Conservation (phyloP, 2,329 filamentous ascomycete species). For the Thyridium curvatum region DNA sequence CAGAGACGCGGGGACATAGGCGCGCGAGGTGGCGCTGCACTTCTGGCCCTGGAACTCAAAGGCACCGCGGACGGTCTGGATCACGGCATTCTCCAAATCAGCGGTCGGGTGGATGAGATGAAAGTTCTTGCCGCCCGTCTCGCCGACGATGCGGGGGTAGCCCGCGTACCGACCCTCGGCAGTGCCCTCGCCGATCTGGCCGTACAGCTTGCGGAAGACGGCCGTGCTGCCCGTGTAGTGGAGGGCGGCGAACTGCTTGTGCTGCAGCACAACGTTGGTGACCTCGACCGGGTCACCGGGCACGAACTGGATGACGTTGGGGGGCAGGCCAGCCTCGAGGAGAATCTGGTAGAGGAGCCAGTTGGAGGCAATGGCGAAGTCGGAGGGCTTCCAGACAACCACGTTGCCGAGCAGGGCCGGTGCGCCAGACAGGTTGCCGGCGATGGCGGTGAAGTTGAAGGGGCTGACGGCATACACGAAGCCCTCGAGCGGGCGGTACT, state of each 20-base stretch:
- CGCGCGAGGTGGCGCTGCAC: slow-evolving; percentile 41
- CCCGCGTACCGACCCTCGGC: slow-evolving; percentile 75
- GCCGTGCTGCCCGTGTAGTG: slow-evolving; percentile 93
- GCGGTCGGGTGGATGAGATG: slow-evolving; percentile 40
- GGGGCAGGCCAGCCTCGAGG: slow-evolving; percentile 82
- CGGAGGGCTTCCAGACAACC: slow-evolving; percentile 94
- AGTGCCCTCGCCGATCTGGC: slow-evolving; percentile 75
- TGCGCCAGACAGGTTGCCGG: slow-evolving; percentile 75
- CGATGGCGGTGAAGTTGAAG: slow-evolving; percentile 97
- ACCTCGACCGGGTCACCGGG: slow-evolving; percentile 82
- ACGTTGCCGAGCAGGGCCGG: slow-evolving; percentile 91
- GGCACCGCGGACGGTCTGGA: slow-evolving; percentile 38
- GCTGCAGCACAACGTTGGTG: slow-evolving; percentile 68
- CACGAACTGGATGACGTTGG: slow-evolving; percentile 88
- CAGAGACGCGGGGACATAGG: slow-evolving; percentile 47
- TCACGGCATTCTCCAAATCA: slow-evolving; percentile 36
- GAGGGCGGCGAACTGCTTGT: slow-evolving; percentile 79
- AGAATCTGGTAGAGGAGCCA: slow-evolving; percentile 88
- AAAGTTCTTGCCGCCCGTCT: slow-evolving; percentile 49
- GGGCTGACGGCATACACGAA: slow-evolving; percentile 93
- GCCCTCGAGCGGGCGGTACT: slow-evolving; percentile 85
- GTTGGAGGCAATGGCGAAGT: slow-evolving; percentile 81
- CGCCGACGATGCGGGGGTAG: slow-evolving; percentile 53
- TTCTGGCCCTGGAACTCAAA: slow-evolving; percentile 48
- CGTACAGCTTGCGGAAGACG: slow-evolving; percentile 85